Conservation (phyloP, 202 grass and related monocot genomes). For the Brachypodium distachyon region DNA sequence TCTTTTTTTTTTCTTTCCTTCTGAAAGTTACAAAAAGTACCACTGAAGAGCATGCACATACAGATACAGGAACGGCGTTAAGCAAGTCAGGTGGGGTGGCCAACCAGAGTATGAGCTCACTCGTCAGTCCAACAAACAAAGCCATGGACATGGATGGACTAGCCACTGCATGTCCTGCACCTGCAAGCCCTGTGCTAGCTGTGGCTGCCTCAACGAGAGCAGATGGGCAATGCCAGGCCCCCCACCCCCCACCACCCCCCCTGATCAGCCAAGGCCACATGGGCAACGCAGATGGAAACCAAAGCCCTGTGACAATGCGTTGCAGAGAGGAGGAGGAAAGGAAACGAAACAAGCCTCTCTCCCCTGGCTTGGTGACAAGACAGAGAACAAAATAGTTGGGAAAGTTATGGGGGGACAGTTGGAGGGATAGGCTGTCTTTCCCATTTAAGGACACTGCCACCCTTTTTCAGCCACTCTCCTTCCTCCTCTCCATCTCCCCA, state of each 20-base stretch:
- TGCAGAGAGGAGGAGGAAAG: neutral
- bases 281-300: conserved; percentile 21
- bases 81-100: neutral
- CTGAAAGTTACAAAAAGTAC: neutral
- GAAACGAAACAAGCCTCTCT: conserved; percentile 4
- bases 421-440: conserved; percentile 41
- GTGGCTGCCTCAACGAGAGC: neutral
- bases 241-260: no score
- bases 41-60: neutral
- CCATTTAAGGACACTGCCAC: conserved; percentile 49
- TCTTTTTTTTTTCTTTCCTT: neutral
- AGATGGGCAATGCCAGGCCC: neutral
- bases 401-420: conserved; percentile 53
- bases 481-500: neutral
- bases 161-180: neutral
- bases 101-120: neutral
- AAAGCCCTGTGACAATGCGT: conserved; percentile 5
- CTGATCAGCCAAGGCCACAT: conserved; percentile 27
- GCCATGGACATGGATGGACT: neutral
- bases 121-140: neutral
- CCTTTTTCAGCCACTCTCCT: conserved; percentile 1
- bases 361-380: conserved; percentile 44
- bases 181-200: neutral
- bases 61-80: neutral
- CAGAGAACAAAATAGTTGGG: conserved; percentile 45